A percentile compares a stretch with the other conserved stretches of the same genome.
Evolutionary conservation across 2,329 filamentous ascomycete species (phyloP).

Genomic region (Cladosporium halotolerans): DNA sequence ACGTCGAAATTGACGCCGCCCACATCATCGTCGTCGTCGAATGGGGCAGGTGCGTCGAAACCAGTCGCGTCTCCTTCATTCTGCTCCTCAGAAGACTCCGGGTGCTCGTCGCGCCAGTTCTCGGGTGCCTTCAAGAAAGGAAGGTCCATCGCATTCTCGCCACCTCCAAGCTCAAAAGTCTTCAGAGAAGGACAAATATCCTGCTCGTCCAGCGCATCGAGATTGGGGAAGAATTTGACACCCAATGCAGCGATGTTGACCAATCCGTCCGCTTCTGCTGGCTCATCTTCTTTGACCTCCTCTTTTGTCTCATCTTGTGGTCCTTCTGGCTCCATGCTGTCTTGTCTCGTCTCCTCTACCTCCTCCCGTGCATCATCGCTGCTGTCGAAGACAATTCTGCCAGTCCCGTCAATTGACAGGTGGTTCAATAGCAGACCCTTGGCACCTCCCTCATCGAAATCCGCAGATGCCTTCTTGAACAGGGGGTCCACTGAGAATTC

Average conservation of each 20-base stretch:
- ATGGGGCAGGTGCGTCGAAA: conserved; percentile 41
- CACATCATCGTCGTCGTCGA: conserved; percentile 68
- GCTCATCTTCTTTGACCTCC: conserved; percentile 32
- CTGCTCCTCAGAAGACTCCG: conserved; percentile 46
- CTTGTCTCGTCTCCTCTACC: conserved; percentile 30
- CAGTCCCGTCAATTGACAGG: conserved; percentile 86
- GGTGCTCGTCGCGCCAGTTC: conserved; percentile 65
- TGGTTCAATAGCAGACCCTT: conserved; percentile 94
- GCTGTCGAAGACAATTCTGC: conserved; percentile 95
- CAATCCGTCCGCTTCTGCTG: conserved; percentile 54
- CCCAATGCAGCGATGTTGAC: conserved; percentile 74
- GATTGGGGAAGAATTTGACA: conserved; percentile 77
- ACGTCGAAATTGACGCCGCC: conserved; percentile 77
- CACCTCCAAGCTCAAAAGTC: conserved; percentile 83
- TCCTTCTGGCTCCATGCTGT: conserved; percentile 37
- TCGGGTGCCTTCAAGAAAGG: conserved; percentile 82
- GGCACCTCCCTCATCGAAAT: conserved; percentile 96
- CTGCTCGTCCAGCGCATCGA: conserved; percentile 69
- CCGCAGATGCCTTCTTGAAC: conserved; percentile 98
- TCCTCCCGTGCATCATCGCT: conserved; percentile 68
- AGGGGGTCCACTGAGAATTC: conserved; percentile 94
- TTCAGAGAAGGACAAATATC: conserved; percentile 95
- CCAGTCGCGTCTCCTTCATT: conserved; percentile 45
- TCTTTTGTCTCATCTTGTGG: conserved; percentile 41
- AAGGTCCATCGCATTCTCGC: conserved; percentile 77